A percentile compares a stretch with the other conserved stretches of the same genome.
Conservation (phyloP, 768 basidiomycete genomes). For the Naganishia friedmannii region DNA sequence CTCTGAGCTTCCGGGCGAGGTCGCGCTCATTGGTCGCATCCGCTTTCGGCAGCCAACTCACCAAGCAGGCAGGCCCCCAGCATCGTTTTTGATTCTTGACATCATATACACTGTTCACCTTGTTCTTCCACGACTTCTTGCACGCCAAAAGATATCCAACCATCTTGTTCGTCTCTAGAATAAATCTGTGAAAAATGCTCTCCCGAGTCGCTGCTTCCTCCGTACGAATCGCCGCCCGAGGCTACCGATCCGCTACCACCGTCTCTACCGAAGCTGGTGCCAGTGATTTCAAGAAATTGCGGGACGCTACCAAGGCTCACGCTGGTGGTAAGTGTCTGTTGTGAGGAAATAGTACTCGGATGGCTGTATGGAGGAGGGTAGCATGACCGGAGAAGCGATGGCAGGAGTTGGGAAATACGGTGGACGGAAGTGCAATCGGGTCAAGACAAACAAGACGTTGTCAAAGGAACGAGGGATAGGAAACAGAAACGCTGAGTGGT, state of each 20-base stretch:
- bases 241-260: constrained; percentile 26
- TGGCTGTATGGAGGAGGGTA: neutral
- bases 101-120: neutral
- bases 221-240: constrained; percentile 35
- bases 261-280: constrained; percentile 36
- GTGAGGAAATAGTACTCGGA: neutral
- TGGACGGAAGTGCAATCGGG: neutral
- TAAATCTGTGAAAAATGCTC: constrained; percentile 31
- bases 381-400: neutral
- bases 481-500: neutral
- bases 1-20: neutral
- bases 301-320: constrained; percentile 45
- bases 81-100: constrained; percentile 3
- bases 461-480: neutral
- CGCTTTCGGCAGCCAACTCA: neutral
- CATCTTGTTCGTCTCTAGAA: constrained; percentile 5
- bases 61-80: neutral
- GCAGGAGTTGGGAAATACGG: neutral
- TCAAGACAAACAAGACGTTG: neutral
- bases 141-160: constrained; percentile 5
- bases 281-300: constrained; percentile 43
- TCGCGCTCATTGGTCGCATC: constrained; percentile 5
- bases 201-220: constrained; percentile 29
- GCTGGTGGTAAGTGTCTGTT: constrained; percentile 43
- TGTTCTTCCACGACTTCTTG: neutral